A percentile compares a stretch with the other conserved stretches of the same genome.
These are phyloP conservation scores for Penicillium sp. DNA, from an alignment of 2,329 filamentous ascomycete genomes.

Conservation along the genomic window DNA sequence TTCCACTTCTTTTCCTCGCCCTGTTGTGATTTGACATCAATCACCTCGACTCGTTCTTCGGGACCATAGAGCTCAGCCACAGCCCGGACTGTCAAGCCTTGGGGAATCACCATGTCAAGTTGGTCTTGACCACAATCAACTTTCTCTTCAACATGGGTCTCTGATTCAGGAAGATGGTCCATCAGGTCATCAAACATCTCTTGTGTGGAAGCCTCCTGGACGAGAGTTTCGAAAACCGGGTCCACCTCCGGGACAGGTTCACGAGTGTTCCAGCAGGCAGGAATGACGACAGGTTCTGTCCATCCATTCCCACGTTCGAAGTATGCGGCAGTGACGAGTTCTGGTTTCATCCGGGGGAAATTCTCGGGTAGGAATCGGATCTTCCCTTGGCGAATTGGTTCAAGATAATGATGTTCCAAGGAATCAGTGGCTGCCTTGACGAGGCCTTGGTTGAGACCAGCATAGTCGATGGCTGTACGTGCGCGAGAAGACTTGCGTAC, in stretches of 20 bases:
- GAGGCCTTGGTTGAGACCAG: conserved; percentile 63
- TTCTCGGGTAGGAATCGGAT: conserved; percentile 60
- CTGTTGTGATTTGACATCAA: conserved; percentile 68
- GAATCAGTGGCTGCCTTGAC: conserved; percentile 64
- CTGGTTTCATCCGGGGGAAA: conserved; percentile 63
- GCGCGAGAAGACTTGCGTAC: conserved; percentile 65
- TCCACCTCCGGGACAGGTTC: conserved; percentile 37
- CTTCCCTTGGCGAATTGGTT: conserved; percentile 63
- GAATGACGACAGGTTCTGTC: conserved; percentile 65
- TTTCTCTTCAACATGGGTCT: conserved; percentile 40
- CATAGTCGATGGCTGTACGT: conserved; percentile 66
- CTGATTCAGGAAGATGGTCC: conserved; percentile 31
- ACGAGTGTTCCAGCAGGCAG: conserved; percentile 58
- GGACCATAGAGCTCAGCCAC: conserved; percentile 64
- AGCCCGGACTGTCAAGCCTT: conserved; percentile 60
- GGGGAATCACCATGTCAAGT: conserved; percentile 66
- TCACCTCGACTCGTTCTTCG: conserved; percentile 62
- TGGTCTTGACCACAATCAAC: conserved; percentile 62
- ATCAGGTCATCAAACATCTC: conserved; percentile 43
- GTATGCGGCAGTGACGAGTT: conserved; percentile 61
- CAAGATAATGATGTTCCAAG: conserved; percentile 65
- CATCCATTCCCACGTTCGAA: conserved; percentile 63
- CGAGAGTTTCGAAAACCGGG: conserved; percentile 29
- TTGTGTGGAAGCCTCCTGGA: conserved; percentile 36
- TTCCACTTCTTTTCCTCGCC: conserved; percentile 64